A percentile compares a stretch with the other conserved stretches of the same genome.
Evolutionary conservation across 352 stramenopile genomes (phyloP).

Genomic region (Pythium graminicola): DNA sequence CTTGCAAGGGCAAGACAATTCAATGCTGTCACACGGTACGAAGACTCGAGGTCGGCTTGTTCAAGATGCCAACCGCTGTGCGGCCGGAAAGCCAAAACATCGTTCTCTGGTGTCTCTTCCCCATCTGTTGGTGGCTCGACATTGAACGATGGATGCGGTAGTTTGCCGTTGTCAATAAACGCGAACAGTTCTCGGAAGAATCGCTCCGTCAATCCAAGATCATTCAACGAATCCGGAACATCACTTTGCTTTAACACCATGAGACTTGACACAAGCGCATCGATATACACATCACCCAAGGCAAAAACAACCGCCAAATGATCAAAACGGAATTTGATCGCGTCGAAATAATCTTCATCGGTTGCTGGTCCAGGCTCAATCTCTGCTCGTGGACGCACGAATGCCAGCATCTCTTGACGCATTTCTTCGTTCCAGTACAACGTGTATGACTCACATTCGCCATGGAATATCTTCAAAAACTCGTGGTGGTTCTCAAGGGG

Average conservation of each 20-base stretch:
- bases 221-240: conserved; percentile 27
- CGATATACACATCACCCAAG: conserved; percentile 65
- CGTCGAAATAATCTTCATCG: conserved; percentile 42
- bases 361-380: conserved; percentile 30
- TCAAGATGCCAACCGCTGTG: conserved; percentile 57
- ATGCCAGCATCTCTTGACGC: conserved; percentile 52
- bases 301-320: conserved; percentile 56
- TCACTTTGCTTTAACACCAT: conserved; percentile 55
- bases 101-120: conserved; percentile 15
- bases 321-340: conserved; percentile 62
- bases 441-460: conserved; percentile 72
- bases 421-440: conserved; percentile 79
- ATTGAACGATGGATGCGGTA: conserved; percentile 20
- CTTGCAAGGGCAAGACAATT: conserved; percentile 60
- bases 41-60: conserved; percentile 38
- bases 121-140: neutral
- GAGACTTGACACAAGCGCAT: conserved; percentile 66
- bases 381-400: conserved; percentile 36
- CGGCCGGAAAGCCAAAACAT: conserved; percentile 28
- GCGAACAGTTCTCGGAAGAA: conserved; percentile 71
- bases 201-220: conserved; percentile 50
- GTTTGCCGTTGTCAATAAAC: conserved; percentile 71
- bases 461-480: conserved; percentile 77
- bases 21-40: conserved; percentile 50
- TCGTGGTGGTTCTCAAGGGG: conserved; percentile 65